These are phyloP conservation scores for Rhodotorula sphaerocarpa DNA, from an alignment of 768 basidiomycete species.

Conservation along the genomic window DNA sequence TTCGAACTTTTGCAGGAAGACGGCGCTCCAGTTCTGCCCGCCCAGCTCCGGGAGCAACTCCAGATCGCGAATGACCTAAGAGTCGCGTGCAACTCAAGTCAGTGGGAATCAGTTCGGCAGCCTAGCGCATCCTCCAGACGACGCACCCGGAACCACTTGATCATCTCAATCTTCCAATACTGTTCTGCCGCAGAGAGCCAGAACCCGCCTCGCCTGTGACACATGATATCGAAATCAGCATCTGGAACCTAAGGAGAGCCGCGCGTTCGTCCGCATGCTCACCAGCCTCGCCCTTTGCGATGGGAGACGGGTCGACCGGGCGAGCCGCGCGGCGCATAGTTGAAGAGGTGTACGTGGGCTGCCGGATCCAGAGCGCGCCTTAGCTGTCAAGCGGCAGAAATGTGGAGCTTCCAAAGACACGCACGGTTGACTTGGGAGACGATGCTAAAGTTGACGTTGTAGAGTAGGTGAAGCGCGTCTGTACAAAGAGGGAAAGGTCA, in stretches of 20 bases:
- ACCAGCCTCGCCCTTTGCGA: constrained; percentile 83
- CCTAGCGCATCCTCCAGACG: background rate
- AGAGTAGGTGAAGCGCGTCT: constrained; percentile 45
- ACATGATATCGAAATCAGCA: no score
- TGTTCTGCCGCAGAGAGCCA: constrained; percentile 37
- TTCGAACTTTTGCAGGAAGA: constrained; percentile 82
- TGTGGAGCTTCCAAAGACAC: constrained; percentile 43
- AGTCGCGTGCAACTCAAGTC: background rate
- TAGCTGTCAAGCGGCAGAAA: background rate
- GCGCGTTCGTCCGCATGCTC: no score
- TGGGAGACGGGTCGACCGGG: constrained; percentile 90
- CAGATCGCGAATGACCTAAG: constrained; percentile 79
- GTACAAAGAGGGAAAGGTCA: no score
- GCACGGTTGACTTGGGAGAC: constrained; percentile 80
- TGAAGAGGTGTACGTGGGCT: constrained; percentile 28
- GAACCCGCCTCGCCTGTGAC: constrained; percentile 51
- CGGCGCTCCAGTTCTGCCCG: constrained; percentile 92
- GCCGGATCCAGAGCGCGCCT: background rate
- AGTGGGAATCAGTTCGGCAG: background rate
- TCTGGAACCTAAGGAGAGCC: no score
- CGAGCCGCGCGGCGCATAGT: constrained; percentile 52
- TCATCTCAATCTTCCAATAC: constrained; percentile 68
- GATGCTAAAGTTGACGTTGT: constrained; percentile 75
- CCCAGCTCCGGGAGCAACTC: constrained; percentile 88
- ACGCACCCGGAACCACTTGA: constrained; percentile 23